A percentile compares a stretch with the other conserved stretches of the same genome.
Evolutionary conservation across 148 eudicot species (phyloP).

Genomic region (Persicaria maculosa): DNA sequence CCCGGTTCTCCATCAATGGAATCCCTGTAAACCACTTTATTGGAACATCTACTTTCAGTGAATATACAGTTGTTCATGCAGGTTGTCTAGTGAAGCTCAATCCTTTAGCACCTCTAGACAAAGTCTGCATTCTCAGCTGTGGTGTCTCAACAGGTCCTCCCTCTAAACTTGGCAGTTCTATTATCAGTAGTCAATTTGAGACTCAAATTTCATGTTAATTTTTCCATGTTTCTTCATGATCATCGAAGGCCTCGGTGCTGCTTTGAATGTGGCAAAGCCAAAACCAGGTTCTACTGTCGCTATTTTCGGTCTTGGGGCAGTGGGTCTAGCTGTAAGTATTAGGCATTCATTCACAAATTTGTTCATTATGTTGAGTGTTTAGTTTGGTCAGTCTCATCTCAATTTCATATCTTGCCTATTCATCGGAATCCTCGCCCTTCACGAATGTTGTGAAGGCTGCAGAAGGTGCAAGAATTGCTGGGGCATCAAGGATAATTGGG

Average conservation of each 20-base stretch:
- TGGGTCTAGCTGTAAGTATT: constrained; percentile 6
- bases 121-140: constrained; percentile 9
- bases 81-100: constrained; percentile 8
- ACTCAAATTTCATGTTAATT: neutral
- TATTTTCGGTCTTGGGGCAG: constrained; percentile 10
- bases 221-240: neutral
- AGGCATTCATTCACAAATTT: neutral
- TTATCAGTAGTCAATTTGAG: neutral
- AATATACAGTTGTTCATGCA: constrained; percentile 7
- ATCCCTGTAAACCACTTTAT: constrained; percentile 2
- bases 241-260: neutral
- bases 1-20: constrained; percentile 8
- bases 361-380: neutral
- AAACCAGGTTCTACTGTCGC: constrained; percentile 9
- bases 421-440: neutral
- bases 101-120: constrained; percentile 3
- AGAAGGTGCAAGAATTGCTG: constrained; percentile 74
- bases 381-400: neutral
- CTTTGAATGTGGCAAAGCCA: constrained; percentile 10
- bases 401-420: neutral
- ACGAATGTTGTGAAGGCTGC: constrained; percentile 25
- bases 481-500: constrained; percentile 67
- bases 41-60: constrained; percentile 7
- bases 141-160: constrained; percentile 11
- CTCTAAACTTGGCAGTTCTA: neutral